A percentile compares a stretch with the other conserved stretches of the same genome.
Conservation (phyloP, 257 asterid species). For the Solanum microdontum region DNA sequence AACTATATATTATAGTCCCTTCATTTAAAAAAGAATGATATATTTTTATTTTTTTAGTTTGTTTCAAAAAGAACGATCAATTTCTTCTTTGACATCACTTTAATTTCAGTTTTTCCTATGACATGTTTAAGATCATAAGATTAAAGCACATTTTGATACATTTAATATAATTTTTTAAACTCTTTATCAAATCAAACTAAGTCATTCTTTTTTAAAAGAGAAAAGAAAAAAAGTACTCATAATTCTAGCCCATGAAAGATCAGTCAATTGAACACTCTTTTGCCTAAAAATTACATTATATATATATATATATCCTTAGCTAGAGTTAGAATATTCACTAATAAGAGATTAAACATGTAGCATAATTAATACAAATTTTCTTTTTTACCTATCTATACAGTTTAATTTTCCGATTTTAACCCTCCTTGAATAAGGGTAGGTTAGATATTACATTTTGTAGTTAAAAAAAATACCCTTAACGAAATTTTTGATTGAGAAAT, state of each 20-base stretch:
- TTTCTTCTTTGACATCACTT: too few species aligned
- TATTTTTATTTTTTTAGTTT: too few species aligned
- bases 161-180: too few species aligned
- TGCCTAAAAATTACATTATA: background rate
- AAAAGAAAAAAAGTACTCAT: too few species aligned
- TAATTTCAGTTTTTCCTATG: rapidly evolving
- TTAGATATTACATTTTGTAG: background rate
- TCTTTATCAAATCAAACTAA: background rate
- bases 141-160: too few species aligned
- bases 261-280: background rate
- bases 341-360: background rate
- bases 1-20: background rate
- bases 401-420: background rate
- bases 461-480: too few species aligned
- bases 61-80: too few species aligned
- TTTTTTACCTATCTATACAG: background rate
- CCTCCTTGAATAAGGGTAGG: background rate
- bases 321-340: background rate
- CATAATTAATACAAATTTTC: background rate
- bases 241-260: background rate
- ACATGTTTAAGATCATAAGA: too few species aligned
- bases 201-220: too few species aligned
- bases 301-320: too few species aligned
- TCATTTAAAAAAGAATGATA: rapidly evolving
- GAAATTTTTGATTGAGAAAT: background rate